A percentile compares a stretch with the other conserved stretches of the same genome.
Conservation (phyloP, 768 basidiomycete species). For the Xerocomellus intermedius region DNA sequence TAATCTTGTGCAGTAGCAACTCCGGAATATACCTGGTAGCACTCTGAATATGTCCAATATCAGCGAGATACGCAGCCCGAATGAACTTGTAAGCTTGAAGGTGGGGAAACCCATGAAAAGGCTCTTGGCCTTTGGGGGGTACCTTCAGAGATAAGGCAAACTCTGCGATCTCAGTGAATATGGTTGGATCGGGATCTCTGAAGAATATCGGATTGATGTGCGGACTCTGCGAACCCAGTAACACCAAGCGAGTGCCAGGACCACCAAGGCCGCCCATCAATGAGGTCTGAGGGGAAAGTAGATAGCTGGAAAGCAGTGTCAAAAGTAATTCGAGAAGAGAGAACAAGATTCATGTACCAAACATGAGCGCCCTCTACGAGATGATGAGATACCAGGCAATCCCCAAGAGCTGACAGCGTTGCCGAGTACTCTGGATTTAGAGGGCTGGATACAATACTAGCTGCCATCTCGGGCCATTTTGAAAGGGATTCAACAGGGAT, state of each 20-base stretch:
- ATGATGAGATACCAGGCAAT: constrained; percentile 68
- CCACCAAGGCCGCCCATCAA: constrained; percentile 69
- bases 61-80: constrained; percentile 72
- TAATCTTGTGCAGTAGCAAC: not conserved
- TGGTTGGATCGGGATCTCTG: constrained; percentile 70
- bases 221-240: constrained; percentile 72
- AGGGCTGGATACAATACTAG: constrained; percentile 79
- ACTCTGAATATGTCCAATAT: constrained; percentile 72
- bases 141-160: constrained; percentile 82
- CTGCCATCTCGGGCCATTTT: constrained; percentile 84
- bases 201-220: constrained; percentile 47
- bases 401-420: constrained; percentile 81
- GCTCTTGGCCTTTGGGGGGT: constrained; percentile 78
- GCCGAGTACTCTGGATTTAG: constrained; percentile 64
- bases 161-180: constrained; percentile 89
- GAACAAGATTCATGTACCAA: constrained; percentile 54
- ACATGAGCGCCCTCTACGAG: constrained; percentile 86
- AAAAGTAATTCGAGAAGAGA: not conserved
- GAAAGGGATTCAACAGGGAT: constrained; percentile 64
- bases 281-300: constrained; percentile 82
- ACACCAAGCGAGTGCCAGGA: constrained; percentile 61
- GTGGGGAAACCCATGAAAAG: constrained; percentile 78
- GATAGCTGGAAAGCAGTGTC: constrained; percentile 52
- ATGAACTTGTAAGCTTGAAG: constrained; percentile 87
- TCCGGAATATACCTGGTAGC: constrained; percentile 63